Conservation (phyloP, 345 rosid species). For the Hibiscus syriacus region DNA sequence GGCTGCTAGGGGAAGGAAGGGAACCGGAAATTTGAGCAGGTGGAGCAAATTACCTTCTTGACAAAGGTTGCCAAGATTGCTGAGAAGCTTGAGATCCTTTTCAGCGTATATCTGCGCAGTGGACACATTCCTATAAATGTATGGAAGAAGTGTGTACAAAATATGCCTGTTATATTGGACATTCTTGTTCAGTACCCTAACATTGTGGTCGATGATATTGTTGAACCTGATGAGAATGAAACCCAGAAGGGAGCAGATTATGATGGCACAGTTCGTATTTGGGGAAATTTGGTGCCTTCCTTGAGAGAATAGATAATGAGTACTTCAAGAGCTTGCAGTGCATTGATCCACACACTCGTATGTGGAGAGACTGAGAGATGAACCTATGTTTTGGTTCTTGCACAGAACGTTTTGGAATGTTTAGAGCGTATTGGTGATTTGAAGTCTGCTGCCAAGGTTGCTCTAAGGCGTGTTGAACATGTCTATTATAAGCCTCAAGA, state of each 20-base stretch:
- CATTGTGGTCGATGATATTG: conserved; percentile 61
- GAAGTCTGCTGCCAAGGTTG: conserved; percentile 83
- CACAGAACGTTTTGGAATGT: conserved; percentile 81
- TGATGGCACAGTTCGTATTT: conserved; percentile 56
- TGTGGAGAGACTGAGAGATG: conserved; percentile 80
- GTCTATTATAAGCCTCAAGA: conserved; percentile 90
- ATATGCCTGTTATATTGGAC: conserved; percentile 73
- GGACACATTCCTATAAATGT: conserved; percentile 94
- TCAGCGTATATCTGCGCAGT: conserved; percentile 77
- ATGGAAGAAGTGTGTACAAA: conserved; percentile 84
- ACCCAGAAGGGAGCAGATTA: conserved; percentile 62
- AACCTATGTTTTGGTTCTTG: conserved; percentile 74
- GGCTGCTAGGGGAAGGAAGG: conserved; percentile 91
- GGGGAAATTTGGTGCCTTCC: conserved; percentile 89
- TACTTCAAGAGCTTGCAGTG: conserved; percentile 92
- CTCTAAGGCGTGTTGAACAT: conserved; percentile 70
- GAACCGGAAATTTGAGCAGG: conserved; percentile 88
- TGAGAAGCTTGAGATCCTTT: conserved; percentile 87
- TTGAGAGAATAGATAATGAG: conserved; percentile 83
- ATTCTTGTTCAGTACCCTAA: conserved; percentile 66
- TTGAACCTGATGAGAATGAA: conserved; percentile 90
- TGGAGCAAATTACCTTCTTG: conserved; percentile 89
- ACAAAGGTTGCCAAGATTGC: conserved; percentile 93
- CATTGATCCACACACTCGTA: conserved; percentile 94
- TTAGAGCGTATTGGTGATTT: conserved; percentile 52